These are phyloP conservation scores for Scleroderma citrinum DNA, from an alignment of 768 basidiomycete genomes.

Conservation along the genomic window DNA sequence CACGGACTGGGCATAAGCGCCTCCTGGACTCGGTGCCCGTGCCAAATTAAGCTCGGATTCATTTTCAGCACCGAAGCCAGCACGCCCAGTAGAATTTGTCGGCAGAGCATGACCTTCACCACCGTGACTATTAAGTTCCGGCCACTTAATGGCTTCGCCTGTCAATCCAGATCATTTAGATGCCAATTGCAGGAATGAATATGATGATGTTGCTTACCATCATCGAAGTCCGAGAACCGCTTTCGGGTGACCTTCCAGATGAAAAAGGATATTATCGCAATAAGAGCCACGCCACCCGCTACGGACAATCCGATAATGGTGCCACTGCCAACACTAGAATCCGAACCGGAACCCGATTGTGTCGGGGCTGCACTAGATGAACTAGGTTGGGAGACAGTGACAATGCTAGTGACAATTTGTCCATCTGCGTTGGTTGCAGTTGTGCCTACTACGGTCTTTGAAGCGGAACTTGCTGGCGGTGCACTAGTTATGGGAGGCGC, in stretches of 20 bases:
- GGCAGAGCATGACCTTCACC: conserved; percentile 58
- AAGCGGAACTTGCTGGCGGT: not conserved
- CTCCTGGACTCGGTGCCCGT: conserved; percentile 40
- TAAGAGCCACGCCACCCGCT: conserved; percentile 68
- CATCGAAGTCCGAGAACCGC: conserved; percentile 68
- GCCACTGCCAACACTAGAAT: conserved; percentile 47
- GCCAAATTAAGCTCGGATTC: conserved; percentile 53
- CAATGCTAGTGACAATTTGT: conserved; percentile 18
- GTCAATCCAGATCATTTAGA: conserved; percentile 1
- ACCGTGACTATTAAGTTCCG: conserved; percentile 67
- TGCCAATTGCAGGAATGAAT: conserved; percentile 6
- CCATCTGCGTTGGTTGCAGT: conserved; percentile 29
- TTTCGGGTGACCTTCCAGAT: conserved; percentile 86
- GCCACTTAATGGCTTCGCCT: conserved; percentile 91
- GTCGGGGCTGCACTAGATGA: conserved; percentile 21
- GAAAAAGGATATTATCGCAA: conserved; percentile 70
- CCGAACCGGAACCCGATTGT: conserved; percentile 12
- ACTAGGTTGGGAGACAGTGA: conserved; percentile 8
- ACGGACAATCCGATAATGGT: conserved; percentile 79
- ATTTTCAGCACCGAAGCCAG: conserved; percentile 60
- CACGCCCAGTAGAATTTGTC: conserved; percentile 59
- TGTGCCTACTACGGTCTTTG: conserved; percentile 9
- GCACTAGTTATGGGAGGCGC: conserved; percentile 1
- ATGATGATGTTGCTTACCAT: conserved; percentile 51
- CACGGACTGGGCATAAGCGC: conserved; percentile 43